These are phyloP conservation scores for Zygotorulaspora florentina DNA, from an alignment of 805 yeast genomes.

Conservation along the genomic window DNA sequence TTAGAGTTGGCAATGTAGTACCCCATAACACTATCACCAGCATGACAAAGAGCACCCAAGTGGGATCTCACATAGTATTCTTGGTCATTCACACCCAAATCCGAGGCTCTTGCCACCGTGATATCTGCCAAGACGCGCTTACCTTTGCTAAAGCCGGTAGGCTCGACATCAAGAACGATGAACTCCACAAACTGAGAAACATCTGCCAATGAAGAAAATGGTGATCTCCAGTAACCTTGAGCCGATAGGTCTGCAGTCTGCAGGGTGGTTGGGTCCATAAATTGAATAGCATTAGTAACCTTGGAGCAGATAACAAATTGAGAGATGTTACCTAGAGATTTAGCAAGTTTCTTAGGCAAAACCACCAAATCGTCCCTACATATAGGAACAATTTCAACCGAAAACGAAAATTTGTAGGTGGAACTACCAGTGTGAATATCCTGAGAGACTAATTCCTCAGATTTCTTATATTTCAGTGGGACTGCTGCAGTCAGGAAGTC, in stretches of 20 bases:
- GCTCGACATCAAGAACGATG: slow-evolving; percentile 89
- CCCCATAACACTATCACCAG: slow-evolving; percentile 94
- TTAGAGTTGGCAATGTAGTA: slow-evolving; percentile 82
- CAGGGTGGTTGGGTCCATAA: slow-evolving; percentile 78
- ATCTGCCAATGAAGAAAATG: slow-evolving; percentile 74
- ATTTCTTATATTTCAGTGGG: slow-evolving; percentile 76
- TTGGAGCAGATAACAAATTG: slow-evolving; percentile 82
- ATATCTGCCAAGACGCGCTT: slow-evolving; percentile 82
- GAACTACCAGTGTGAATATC: slow-evolving; percentile 91
- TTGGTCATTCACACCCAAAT: slow-evolving; percentile 80
- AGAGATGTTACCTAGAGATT: slow-evolving; percentile 74
- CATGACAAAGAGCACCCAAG: slow-evolving; percentile 89
- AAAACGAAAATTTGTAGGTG: slow-evolving; percentile 83
- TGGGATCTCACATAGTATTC: slow-evolving; percentile 85
- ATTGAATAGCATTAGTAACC: slow-evolving; percentile 76
- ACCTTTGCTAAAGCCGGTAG: slow-evolving; percentile 75
- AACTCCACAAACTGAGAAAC: slow-evolving; percentile 77
- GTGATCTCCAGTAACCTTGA: slow-evolving; percentile 70
- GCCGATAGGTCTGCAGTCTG: slow-evolving; percentile 74
- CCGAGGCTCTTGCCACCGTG: slow-evolving; percentile 84
- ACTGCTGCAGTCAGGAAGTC: slow-evolving; percentile 83
- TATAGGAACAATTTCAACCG: slow-evolving; percentile 91
- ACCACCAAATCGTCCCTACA: slow-evolving; percentile 96
- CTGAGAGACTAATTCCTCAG: slow-evolving; percentile 86
- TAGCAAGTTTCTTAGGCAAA: slow-evolving; percentile 82